Evolutionary conservation across 495 filamentous ascomycete species (phyloP).

Genomic region (Apodospora peruviana): DNA sequence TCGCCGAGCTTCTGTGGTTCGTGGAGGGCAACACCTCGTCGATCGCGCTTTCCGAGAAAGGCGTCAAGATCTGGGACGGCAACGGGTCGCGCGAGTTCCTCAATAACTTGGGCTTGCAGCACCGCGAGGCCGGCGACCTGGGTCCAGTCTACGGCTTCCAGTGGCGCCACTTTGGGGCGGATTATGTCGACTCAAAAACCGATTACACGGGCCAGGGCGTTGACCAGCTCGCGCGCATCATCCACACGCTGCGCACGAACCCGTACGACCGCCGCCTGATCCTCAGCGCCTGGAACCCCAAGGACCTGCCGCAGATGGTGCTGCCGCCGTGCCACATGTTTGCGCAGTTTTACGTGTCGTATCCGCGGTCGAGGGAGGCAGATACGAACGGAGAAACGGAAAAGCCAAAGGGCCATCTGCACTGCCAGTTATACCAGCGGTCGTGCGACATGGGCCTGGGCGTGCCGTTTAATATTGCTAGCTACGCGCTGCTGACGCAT

Average conservation of each 20-base stretch:
- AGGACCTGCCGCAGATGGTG: constrained; percentile 82
- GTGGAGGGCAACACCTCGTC: constrained; percentile 78
- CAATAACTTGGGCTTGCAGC: constrained; percentile 70
- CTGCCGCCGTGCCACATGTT: constrained; percentile 99
- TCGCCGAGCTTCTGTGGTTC: constrained; percentile 97
- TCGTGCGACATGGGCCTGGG: constrained; percentile 95
- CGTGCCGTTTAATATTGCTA: constrained; percentile 96
- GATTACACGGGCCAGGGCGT: constrained; percentile 88
- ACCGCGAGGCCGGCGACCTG: constrained; percentile 81
- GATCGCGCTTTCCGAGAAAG: constrained; percentile 61
- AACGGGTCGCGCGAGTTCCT: constrained; percentile 88
- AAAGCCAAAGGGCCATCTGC: constrained; percentile 59
- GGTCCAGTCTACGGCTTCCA: constrained; percentile 98
- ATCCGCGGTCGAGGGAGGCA: constrained; percentile 38
- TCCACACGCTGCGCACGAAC: constrained; percentile 71
- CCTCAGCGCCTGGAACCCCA: constrained; percentile 87
- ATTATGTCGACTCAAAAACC: constrained; percentile 69
- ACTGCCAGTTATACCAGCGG: constrained; percentile 88
- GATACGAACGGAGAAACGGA: constrained; percentile 21
- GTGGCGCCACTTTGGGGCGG: constrained; percentile 95
- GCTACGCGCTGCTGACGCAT: constrained; percentile 86
- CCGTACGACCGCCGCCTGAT: constrained; percentile 89
- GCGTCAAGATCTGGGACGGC: constrained; percentile 97
- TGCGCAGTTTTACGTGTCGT: constrained; percentile 95
- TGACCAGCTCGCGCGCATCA: constrained; percentile 83